Conservation (phyloP, 306 rosid genomes). For the Calophaca sinica region DNA sequence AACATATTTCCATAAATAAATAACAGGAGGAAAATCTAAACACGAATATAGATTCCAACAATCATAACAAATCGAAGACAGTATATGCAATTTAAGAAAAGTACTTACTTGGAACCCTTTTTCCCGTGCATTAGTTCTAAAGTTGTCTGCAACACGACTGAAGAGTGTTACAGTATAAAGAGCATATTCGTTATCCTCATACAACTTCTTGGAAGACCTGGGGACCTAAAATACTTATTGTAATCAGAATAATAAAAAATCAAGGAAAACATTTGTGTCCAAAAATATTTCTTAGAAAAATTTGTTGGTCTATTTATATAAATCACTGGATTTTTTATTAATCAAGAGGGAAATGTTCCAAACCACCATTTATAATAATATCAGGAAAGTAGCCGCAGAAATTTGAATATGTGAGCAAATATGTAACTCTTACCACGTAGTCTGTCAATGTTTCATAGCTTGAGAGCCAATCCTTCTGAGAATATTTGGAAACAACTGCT, state of each 20-base stretch:
- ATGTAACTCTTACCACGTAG: slow-evolving; percentile 68
- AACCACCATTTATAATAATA: slow-evolving; percentile 35
- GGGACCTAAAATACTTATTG: slow-evolving; percentile 72
- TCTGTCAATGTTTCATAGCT: slow-evolving; percentile 83
- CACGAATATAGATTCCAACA: background rate
- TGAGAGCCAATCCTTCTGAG: slow-evolving; percentile 89
- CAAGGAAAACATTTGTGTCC: background rate
- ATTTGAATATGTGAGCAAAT: slow-evolving; percentile 28
- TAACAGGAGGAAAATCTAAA: background rate
- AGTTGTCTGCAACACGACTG: slow-evolving; percentile 80
- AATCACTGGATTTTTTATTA: background rate
- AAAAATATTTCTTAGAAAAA: slow-evolving; percentile 37
- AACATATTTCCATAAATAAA: slow-evolving; percentile 9
- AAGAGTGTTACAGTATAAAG: slow-evolving; percentile 85
- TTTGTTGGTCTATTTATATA: slow-evolving; percentile 24
- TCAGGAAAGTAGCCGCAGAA: background rate
- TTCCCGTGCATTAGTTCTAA: slow-evolving; percentile 78
- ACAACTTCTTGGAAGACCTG: slow-evolving; percentile 80
- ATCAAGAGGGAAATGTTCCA: slow-evolving; percentile 12
- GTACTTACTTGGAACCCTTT: slow-evolving; percentile 78
- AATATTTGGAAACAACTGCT: slow-evolving; percentile 81
- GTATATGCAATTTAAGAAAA: slow-evolving; percentile 9
- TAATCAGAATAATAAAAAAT: slow-evolving; percentile 44
- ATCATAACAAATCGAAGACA: slow-evolving; percentile 7
- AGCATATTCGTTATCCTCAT: slow-evolving; percentile 89